Base-by-base conservation (phyloP, 108 stramenopile species). In the Nannochloropsis granulata region DNA sequence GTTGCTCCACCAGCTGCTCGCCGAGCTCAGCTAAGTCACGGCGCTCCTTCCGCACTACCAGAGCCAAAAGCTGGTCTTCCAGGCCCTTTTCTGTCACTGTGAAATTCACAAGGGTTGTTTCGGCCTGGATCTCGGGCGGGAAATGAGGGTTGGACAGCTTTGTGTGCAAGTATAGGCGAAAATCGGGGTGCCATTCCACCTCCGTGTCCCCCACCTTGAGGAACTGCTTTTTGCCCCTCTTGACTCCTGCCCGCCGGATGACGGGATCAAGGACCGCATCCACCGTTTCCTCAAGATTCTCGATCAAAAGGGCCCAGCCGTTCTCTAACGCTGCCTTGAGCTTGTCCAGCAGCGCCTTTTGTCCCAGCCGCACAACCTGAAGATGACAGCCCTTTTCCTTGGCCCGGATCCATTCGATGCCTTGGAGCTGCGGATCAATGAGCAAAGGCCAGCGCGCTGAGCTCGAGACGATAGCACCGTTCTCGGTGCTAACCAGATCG, bases 51-150 rank as follows among this genome's bases (percentile, higher is more conserved):
- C 91, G 88, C 1, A 94, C 93, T 12, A 93, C 93, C 45, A 94
- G 78, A 79, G 89, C 86, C n/a, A 94, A 88, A 34, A 95, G 86
- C 87, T 95, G 94, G 81, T 95, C 94, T 84, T 93, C 93, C 80
- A 95, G 88, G 0, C 94, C 94, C 23, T 45, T 78, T 83, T 90
- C 82, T 13, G 94, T 94, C 43, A 94, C 94, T 1, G 93, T 94
- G 83, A 95, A 95, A 87, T 95, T 95, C 80, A 94, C 86, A 13
- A 95, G 82, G 19, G 94, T 92, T 10, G 92, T 91, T 85, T 93
- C 94, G 13, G 94, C 93, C 88, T 94, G 94, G 24, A 95, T 93
- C 87, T 95, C 94, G 25, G 94, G 93, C 21, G 94, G 94, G 88
- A 93, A 94, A 78, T 93, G 93, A 43, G 94, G 93, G 83, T 94